These are phyloP conservation scores for Canavalia ensiformis DNA, from an alignment of 306 rosid genomes.

Conservation along the genomic window DNA sequence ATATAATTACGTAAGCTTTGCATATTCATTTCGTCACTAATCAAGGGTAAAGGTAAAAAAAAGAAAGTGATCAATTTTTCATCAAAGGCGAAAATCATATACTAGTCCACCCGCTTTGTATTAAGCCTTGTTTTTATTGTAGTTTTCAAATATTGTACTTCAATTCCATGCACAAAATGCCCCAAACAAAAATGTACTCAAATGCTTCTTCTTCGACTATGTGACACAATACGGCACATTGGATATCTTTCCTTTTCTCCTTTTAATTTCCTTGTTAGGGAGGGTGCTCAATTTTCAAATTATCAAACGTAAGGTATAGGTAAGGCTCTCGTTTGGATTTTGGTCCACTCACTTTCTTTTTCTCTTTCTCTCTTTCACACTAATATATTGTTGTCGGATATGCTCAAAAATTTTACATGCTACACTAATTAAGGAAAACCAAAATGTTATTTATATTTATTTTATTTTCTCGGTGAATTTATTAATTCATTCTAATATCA, in stretches of 20 bases:
- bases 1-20: constrained; percentile 63
- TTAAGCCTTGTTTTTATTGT: constrained; percentile 11
- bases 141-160: constrained; percentile 37
- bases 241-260: not conserved
- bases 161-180: constrained; percentile 48
- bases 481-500: not conserved
- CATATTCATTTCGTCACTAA: constrained; percentile 64
- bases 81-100: constrained; percentile 2
- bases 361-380: constrained; percentile 40
- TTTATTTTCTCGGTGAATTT: not conserved
- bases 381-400: constrained; percentile 26
- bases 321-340: constrained; percentile 47
- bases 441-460: not conserved
- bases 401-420: constrained; percentile 34
- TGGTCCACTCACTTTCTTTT: constrained; percentile 47
- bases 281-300: constrained; percentile 44
- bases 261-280: constrained; percentile 20
- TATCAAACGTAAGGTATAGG: constrained; percentile 54
- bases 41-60: constrained; percentile 21
- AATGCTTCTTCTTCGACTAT: constrained; percentile 35
- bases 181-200: constrained; percentile 19
- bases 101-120: not conserved
- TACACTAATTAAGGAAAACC: constrained; percentile 42
- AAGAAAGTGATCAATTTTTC: constrained; percentile 40
- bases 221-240: not conserved